A percentile compares a stretch with the other conserved stretches of the same genome.
Evolutionary conservation across 2,329 filamentous ascomycete species (phyloP).

Genomic region (Paradendryphiella salina): DNA sequence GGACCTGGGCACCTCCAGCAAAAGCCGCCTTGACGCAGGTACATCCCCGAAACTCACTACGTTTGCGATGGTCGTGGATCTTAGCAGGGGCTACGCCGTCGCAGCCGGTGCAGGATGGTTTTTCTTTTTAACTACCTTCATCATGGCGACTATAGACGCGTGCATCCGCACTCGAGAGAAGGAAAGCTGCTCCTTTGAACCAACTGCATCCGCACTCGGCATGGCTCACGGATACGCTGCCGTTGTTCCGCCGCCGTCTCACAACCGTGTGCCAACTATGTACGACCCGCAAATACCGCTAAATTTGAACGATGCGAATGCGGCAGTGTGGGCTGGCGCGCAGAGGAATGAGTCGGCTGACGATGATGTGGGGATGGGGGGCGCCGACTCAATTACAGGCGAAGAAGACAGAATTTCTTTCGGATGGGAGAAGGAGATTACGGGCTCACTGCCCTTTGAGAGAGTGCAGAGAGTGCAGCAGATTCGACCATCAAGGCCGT

Average conservation of each 20-base stretch:
- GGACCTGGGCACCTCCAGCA: constrained; percentile 16
- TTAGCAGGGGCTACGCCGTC: constrained; percentile 28
- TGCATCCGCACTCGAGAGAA: constrained; percentile 19
- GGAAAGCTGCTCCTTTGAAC: constrained; percentile 37
- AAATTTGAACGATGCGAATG: constrained; percentile 5
- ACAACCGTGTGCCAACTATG: constrained; percentile 28
- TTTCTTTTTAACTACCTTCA: constrained; percentile 21
- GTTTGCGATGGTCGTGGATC: constrained; percentile 27
- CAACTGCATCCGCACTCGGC: constrained; percentile 35
- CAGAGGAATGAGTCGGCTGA: constrained; percentile 18
- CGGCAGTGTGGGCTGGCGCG: constrained; percentile 19
- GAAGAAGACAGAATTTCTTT: constrained; percentile 6
- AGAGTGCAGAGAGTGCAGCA: constrained; percentile 21
- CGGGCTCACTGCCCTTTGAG: constrained; percentile 24
- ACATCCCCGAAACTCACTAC: constrained; percentile 21
- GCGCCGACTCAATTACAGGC: constrained; percentile 25
- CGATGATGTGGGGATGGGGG: constrained; percentile 15
- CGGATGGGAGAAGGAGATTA: constrained; percentile 16
- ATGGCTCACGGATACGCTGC: constrained; percentile 33
- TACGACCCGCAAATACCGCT: constrained; percentile 28
- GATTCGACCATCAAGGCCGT: constrained; percentile 32
- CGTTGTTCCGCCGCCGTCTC: constrained; percentile 15
- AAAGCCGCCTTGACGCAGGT: constrained; percentile 16
- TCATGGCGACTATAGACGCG: constrained; percentile 20
- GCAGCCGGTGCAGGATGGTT: constrained; percentile 23